Evolutionary conservation across 108 stramenopile genomes (phyloP).

Genomic region (Nannochloropsis gaditana): DNA sequence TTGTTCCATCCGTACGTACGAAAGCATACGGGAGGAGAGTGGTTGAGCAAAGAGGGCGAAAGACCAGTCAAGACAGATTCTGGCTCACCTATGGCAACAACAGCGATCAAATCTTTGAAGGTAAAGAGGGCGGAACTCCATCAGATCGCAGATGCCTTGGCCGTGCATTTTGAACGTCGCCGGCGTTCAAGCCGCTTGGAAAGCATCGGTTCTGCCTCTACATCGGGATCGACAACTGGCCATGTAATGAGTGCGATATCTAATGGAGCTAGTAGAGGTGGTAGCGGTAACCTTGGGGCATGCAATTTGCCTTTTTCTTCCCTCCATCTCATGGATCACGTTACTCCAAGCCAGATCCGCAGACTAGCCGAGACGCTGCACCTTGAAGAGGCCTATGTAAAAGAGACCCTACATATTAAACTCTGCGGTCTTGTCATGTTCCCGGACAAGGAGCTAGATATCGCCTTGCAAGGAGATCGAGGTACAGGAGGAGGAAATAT

Average conservation of each 20-base stretch:
- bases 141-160: neutral
- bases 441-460: neutral
- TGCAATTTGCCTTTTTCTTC: neutral
- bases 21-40: neutral
- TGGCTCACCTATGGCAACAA: neutral
- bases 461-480: neutral
- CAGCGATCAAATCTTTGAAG: neutral
- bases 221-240: neutral
- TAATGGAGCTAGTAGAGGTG: neutral
- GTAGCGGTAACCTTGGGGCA: neutral
- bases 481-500: neutral
- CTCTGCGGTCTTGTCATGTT: neutral
- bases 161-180: neutral
- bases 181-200: neutral
- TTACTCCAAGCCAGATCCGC: neutral
- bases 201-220: neutral
- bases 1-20: constrained; percentile 21
- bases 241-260: neutral
- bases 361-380: neutral
- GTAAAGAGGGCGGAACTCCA: neutral
- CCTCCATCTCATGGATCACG: neutral
- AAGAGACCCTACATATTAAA: neutral
- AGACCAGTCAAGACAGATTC: neutral
- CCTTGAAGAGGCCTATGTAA: neutral
- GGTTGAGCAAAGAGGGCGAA: neutral